phyloP scores from a whole-genome alignment of 208 protist genomes.

The Trichomonas vaginalis region DNA sequence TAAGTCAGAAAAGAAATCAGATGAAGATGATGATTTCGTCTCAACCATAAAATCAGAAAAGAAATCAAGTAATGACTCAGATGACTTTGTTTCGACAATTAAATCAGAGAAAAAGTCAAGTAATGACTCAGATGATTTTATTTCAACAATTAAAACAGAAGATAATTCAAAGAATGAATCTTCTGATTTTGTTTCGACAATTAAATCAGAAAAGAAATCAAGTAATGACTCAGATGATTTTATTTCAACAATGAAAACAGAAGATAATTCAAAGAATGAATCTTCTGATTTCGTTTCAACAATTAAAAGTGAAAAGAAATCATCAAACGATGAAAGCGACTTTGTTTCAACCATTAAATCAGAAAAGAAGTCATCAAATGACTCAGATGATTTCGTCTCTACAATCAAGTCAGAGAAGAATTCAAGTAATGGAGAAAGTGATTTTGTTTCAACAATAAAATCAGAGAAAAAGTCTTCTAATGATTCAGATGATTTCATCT shows the following conservation, averaged over 20 bases:
- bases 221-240: not conserved
- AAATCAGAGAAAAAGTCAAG: not conserved
- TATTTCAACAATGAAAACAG: not conserved
- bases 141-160: no score
- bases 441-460: not conserved
- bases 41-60: not conserved
- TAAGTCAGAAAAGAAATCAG: not conserved
- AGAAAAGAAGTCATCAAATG: no score
- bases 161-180: not conserved
- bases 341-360: no score
- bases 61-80: not conserved
- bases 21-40: not conserved
- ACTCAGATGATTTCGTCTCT: not conserved
- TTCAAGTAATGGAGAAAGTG: not conserved
- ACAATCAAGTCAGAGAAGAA: not conserved
- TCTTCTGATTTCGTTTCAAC: not conserved
- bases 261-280: not conserved
- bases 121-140: not conserved
- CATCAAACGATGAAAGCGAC: not conserved
- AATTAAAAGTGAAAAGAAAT: not conserved
- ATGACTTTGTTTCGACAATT: not conserved
- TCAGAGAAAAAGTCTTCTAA: not conserved
- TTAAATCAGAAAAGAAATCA: not conserved
- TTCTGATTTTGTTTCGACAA: not conserved
- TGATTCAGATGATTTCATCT: not conserved